Evolutionary conservation across 2,329 filamentous ascomycete genomes (phyloP).

Genomic region (Penicillium sp.): DNA sequence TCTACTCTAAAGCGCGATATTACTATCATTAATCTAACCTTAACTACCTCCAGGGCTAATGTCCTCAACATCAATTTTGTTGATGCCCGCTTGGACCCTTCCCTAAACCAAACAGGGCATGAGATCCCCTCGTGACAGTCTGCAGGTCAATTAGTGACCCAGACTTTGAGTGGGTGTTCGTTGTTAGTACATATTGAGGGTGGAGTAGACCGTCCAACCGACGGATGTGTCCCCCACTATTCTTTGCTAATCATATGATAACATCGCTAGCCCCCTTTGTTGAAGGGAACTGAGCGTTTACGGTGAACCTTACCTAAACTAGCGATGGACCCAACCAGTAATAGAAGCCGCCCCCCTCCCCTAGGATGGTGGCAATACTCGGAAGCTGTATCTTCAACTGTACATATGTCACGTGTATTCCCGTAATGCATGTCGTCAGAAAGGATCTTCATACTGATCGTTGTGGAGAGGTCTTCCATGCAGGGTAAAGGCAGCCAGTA

Average conservation of each 20-base stretch:
- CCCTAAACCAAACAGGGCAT: neutral
- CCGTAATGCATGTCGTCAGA: neutral
- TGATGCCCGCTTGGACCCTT: neutral
- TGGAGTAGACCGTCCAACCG: neutral
- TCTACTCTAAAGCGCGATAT: neutral
- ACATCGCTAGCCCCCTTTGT: neutral
- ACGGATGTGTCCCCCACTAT: neutral
- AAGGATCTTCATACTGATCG: neutral
- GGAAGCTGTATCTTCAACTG: neutral
- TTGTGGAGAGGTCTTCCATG: slow-evolving; percentile 1
- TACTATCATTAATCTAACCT: neutral
- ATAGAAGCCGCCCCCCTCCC: neutral
- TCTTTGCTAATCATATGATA: neutral
- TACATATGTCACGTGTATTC: neutral
- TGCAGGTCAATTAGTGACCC: neutral
- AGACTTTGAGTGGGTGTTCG: neutral
- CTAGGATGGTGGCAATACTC: neutral
- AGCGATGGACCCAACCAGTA: neutral
- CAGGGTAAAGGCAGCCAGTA: slow-evolving; percentile 5
- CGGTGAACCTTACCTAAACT: neutral
- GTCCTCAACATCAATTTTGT: neutral
- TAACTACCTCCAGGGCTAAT: neutral
- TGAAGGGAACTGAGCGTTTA: neutral
- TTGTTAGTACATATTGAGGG: neutral
- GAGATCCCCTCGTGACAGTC: neutral